Evolutionary conservation across 108 stramenopile genomes (phyloP).

Genomic region (Nitzschia palea): DNA sequence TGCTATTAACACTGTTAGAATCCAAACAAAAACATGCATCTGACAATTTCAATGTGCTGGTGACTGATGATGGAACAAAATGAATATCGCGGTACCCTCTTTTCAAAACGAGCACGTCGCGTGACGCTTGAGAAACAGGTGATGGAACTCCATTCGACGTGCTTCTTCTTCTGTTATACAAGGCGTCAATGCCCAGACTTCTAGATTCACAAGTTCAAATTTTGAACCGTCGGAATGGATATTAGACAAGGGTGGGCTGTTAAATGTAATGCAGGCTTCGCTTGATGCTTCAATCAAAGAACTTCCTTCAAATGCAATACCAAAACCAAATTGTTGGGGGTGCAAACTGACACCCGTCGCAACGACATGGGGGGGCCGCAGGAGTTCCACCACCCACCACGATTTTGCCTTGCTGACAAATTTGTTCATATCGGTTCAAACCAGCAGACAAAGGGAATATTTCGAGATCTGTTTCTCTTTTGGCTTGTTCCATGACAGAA

Average conservation of each 20-base stretch:
- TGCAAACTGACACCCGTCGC: background rate
- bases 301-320: constrained; percentile 43
- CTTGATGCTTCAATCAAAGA: constrained; percentile 49
- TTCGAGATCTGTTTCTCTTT: constrained; percentile 56
- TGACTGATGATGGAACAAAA: too few species aligned
- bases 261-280: constrained; percentile 52
- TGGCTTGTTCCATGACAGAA: constrained; percentile 50
- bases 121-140: constrained; percentile 28
- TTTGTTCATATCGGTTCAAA: constrained; percentile 45
- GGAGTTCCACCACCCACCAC: constrained; percentile 54
- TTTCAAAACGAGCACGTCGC: background rate
- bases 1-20: too few species aligned
- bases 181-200: constrained; percentile 66
- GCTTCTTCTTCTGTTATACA: constrained; percentile 46
- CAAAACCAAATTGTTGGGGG: constrained; percentile 54
- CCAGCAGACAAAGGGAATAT: constrained; percentile 43
- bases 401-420: constrained; percentile 49
- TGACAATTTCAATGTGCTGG: too few species aligned
- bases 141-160: constrained; percentile 24
- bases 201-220: constrained; percentile 63
- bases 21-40: too few species aligned
- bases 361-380: background rate
- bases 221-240: constrained; percentile 30
- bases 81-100: too few species aligned
- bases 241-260: constrained; percentile 45